Conservation (phyloP, 768 basidiomycete species). For the Auricularia sp. region DNA sequence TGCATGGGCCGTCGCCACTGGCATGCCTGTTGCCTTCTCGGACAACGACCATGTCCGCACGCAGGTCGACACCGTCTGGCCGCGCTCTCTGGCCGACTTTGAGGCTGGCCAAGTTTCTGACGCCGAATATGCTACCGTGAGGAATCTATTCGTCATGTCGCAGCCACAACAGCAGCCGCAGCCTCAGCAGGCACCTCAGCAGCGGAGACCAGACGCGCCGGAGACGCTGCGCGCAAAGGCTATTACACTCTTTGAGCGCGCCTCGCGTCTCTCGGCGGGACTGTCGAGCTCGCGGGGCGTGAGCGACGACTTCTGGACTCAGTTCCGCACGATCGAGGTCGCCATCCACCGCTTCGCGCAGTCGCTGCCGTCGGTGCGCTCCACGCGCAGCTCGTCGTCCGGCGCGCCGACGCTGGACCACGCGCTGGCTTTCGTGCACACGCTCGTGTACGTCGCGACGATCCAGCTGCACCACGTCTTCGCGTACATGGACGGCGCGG, state of each 20-base stretch:
- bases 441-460: slow-evolving; percentile 53
- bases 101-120: slow-evolving; percentile 48
- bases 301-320: slow-evolving; percentile 39
- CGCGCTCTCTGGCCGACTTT: slow-evolving; percentile 44
- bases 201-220: slow-evolving; percentile 46
- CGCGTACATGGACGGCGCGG: slow-evolving; percentile 44
- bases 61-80: slow-evolving; percentile 67
- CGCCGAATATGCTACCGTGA: slow-evolving; percentile 42
- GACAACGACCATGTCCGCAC: slow-evolving; percentile 49
- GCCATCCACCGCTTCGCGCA: slow-evolving; percentile 48
- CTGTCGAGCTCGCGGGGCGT: not conserved
- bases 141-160: slow-evolving; percentile 43
- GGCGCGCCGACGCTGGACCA: slow-evolving; percentile 54
- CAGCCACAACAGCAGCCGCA: slow-evolving; percentile 37
- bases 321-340: slow-evolving; percentile 52
- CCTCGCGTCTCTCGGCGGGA: slow-evolving; percentile 43
- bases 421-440: slow-evolving; percentile 49
- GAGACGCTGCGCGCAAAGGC: slow-evolving; percentile 63
- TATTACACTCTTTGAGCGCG: slow-evolving; percentile 62
- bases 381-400: slow-evolving; percentile 43
- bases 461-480: slow-evolving; percentile 57
- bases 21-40: slow-evolving; percentile 54
- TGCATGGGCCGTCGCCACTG: slow-evolving; percentile 69
- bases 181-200: slow-evolving; percentile 40
- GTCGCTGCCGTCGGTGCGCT: slow-evolving; percentile 45